A percentile compares a stretch with the other conserved stretches of the same genome.
These are phyloP conservation scores for Pleurotus tuber-regium DNA, from an alignment of 768 basidiomycete species.

Conservation along the genomic window DNA sequence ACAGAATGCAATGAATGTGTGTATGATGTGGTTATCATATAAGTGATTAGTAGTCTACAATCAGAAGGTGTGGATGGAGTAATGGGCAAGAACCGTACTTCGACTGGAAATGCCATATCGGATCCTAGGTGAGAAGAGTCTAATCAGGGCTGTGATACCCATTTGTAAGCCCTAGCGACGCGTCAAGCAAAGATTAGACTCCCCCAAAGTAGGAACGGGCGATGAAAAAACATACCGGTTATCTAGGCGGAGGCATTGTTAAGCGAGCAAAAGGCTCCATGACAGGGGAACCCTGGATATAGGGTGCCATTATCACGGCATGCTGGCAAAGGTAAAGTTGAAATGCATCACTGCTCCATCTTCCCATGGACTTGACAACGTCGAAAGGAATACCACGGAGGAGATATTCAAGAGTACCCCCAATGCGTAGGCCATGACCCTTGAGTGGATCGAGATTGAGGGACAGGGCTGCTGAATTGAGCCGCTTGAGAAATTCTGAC, in stretches of 20 bases:
- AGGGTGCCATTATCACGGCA: constrained; percentile 25
- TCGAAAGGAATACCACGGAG: constrained; percentile 34
- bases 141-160: too few relatives aligned
- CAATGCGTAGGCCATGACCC: constrained; percentile 29
- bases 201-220: too few relatives aligned
- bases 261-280: constrained; percentile 13
- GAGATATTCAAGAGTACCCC: constrained; percentile 33
- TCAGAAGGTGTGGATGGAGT: too few relatives aligned
- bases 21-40: too few relatives aligned
- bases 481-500: constrained; percentile 17
- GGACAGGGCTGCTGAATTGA: constrained; percentile 13
- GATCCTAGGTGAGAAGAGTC: too few relatives aligned
- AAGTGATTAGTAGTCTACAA: too few relatives aligned
- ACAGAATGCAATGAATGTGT: too few relatives aligned
- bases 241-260: constrained; percentile 19
- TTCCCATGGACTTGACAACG: constrained; percentile 31
- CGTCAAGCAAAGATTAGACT: too few relatives aligned
- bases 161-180: too few relatives aligned
- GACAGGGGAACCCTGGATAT: constrained; percentile 22
- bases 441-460: constrained; percentile 16
- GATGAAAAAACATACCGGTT: too few relatives aligned
- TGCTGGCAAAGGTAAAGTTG: constrained; percentile 24
- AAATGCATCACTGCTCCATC: constrained; percentile 35
- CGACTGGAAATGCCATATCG: too few relatives aligned
- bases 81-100: too few relatives aligned